phyloP scores from a whole-genome alignment of 176 grass and related monocot species.

The Alopecurus myosuroides region DNA sequence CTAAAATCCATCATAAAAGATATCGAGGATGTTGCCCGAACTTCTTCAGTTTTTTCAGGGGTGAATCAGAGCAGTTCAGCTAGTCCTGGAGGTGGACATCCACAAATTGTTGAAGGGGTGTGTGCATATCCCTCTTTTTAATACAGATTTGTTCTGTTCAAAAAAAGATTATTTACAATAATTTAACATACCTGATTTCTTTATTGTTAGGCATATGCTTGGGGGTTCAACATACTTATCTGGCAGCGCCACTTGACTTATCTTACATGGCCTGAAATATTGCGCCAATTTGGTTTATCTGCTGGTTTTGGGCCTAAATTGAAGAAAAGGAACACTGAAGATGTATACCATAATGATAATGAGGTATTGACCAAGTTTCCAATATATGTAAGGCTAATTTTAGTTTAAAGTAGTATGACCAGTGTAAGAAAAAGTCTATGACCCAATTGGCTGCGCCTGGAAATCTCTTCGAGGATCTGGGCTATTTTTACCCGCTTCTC shows the following conservation, averaged over 20 bases:
- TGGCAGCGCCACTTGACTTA: conserved; percentile 80
- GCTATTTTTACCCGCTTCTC: too few relatives aligned
- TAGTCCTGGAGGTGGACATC: conserved; percentile 78
- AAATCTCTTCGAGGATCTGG: too few relatives aligned
- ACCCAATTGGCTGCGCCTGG: too few relatives aligned
- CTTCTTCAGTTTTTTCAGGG: conserved; percentile 64
- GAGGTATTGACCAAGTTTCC: conserved; percentile 52
- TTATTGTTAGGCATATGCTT: conserved; percentile 73
- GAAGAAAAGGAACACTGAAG: conserved; percentile 64
- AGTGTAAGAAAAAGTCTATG: neutral
- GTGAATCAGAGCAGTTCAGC: conserved; percentile 65
- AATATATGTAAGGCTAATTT: neutral
- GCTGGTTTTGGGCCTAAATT: conserved; percentile 79
- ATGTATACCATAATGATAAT: conserved; percentile 44
- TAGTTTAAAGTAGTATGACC: neutral
- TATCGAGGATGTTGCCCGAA: conserved; percentile 85
- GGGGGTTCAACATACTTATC: conserved; percentile 85
- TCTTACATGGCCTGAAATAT: conserved; percentile 92
- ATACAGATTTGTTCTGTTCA: conserved; percentile 12
- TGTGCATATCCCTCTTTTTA: neutral
- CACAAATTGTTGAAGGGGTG: conserved; percentile 86
- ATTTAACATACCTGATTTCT: conserved; percentile 9
- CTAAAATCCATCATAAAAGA: conserved; percentile 94
- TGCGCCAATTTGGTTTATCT: conserved; percentile 87
- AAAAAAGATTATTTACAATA: neutral